Conservation (phyloP, 2,329 filamentous ascomycete species). For the Phyllosticta ampelicida region DNA sequence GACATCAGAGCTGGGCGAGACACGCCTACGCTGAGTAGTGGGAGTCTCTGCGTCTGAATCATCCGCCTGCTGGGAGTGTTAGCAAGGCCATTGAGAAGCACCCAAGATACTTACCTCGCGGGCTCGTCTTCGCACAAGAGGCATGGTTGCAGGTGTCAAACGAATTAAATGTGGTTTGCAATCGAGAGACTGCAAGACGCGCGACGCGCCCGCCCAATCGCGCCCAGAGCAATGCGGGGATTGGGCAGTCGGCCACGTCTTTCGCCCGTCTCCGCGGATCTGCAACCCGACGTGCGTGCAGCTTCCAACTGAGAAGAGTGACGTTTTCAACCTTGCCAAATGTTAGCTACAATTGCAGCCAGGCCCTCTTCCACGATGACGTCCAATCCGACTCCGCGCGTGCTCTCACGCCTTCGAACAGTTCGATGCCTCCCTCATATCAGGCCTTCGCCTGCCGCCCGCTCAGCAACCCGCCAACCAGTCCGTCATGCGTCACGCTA, state of each 20-base stretch:
- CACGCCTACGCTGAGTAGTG: slow-evolving; percentile 7
- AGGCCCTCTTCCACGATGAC: slow-evolving; percentile 4
- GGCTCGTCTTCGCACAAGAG: slow-evolving; percentile 3
- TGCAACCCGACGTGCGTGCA: background rate
- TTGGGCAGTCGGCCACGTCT: background rate
- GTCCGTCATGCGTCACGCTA: slow-evolving; percentile 8
- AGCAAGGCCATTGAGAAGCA: background rate
- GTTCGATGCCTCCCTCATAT: slow-evolving; percentile 19
- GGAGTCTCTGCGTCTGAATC: background rate
- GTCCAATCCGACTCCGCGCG: slow-evolving; percentile 15
- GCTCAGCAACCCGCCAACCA: slow-evolving; percentile 14
- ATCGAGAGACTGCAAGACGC: background rate
- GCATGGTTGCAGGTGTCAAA: slow-evolving; percentile 1
- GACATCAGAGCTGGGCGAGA: background rate
- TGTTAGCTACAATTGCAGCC: background rate
- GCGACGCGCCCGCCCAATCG: background rate
- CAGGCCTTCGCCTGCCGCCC: slow-evolving; percentile 12
- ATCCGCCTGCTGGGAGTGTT: background rate
- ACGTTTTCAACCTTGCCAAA: background rate
- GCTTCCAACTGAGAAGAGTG: background rate
- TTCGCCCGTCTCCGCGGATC: background rate
- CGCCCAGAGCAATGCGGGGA: background rate
- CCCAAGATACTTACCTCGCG: slow-evolving; percentile 9
- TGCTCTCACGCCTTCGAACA: slow-evolving; percentile 20
- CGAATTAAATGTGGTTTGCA: background rate